phyloP scores from a whole-genome alignment of 1,139 yeast genomes.

The Candida freyschussii region DNA sequence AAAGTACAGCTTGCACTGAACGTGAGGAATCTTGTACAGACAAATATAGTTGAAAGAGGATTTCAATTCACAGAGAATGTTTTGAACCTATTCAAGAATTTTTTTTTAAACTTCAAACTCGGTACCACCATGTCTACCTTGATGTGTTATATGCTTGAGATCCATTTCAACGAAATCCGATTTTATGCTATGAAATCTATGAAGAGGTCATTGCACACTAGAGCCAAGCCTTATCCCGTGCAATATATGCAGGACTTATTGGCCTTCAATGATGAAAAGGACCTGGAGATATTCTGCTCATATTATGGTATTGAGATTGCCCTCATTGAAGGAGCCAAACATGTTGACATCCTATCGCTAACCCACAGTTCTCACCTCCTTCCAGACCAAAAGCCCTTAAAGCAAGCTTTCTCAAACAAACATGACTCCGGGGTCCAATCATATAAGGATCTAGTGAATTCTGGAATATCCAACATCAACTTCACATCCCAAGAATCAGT shows the following conservation, averaged over 20 bases:
- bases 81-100: conserved; percentile 55
- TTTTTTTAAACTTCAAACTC: conserved; percentile 54
- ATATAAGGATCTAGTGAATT: conserved; percentile 30
- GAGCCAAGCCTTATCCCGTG: conserved; percentile 60
- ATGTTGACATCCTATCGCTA: conserved; percentile 57
- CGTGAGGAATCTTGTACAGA: conserved; percentile 62
- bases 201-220: conserved; percentile 63
- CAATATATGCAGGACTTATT: conserved; percentile 44
- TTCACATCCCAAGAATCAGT: conserved; percentile 2
- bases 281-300: conserved; percentile 51
- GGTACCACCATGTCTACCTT: conserved; percentile 62
- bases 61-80: conserved; percentile 54
- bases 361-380: conserved; percentile 39
- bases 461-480: conserved; percentile 29
- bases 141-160: conserved; percentile 71
- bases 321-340: conserved; percentile 35
- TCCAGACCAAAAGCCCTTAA: conserved; percentile 40
- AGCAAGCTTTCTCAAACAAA: conserved; percentile 53
- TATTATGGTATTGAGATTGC: conserved; percentile 58
- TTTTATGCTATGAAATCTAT: conserved; percentile 70
- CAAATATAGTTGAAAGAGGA: conserved; percentile 57
- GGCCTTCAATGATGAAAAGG: conserved; percentile 60
- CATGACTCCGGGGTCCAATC: conserved; percentile 42
- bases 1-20: conserved; percentile 69
- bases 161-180: conserved; percentile 75